phyloP scores from a whole-genome alignment of 352 stramenopile genomes.

The Pythium phragmitis region DNA sequence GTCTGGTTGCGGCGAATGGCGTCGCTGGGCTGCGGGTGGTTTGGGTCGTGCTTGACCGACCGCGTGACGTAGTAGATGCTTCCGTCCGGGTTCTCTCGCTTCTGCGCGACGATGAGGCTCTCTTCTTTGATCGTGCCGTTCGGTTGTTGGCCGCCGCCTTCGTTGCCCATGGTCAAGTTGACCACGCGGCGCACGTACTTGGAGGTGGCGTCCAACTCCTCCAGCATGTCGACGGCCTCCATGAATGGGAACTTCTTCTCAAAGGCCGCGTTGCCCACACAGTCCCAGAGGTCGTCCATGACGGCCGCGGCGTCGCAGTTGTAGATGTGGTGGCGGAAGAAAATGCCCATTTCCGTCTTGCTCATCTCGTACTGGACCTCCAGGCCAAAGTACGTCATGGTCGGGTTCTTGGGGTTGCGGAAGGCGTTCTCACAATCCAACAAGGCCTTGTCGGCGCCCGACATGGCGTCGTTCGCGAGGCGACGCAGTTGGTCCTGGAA shows the following conservation, averaged over 20 bases:
- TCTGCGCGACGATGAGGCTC: constrained; percentile 70
- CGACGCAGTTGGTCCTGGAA: constrained; percentile 80
- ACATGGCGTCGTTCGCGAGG: constrained; percentile 60
- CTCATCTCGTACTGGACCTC: constrained; percentile 88
- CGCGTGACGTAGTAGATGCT: constrained; percentile 68
- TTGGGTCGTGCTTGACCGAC: constrained; percentile 71
- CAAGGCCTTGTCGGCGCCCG: constrained; percentile 58
- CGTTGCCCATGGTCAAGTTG: constrained; percentile 78
- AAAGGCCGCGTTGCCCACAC: constrained; percentile 63
- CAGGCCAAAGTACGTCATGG: constrained; percentile 88
- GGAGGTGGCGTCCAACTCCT: constrained; percentile 70
- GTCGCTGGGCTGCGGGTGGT: constrained; percentile 55
- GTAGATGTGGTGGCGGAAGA: constrained; percentile 84
- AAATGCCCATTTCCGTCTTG: constrained; percentile 87
- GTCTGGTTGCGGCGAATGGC: constrained; percentile 77
- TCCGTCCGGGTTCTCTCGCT: constrained; percentile 75
- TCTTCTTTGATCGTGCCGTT: constrained; percentile 85
- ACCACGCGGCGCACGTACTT: constrained; percentile 84
- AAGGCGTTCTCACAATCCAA: constrained; percentile 75
- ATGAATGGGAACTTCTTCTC: constrained; percentile 86
- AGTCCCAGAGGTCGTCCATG: constrained; percentile 79
- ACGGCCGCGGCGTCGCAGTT: constrained; percentile 68
- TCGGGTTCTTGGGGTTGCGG: constrained; percentile 79
- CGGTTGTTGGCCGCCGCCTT: constrained; percentile 42
- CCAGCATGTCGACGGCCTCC: constrained; percentile 67